phyloP scores from a whole-genome alignment of 139 green algal genomes.

The Asterochloris sp. region DNA sequence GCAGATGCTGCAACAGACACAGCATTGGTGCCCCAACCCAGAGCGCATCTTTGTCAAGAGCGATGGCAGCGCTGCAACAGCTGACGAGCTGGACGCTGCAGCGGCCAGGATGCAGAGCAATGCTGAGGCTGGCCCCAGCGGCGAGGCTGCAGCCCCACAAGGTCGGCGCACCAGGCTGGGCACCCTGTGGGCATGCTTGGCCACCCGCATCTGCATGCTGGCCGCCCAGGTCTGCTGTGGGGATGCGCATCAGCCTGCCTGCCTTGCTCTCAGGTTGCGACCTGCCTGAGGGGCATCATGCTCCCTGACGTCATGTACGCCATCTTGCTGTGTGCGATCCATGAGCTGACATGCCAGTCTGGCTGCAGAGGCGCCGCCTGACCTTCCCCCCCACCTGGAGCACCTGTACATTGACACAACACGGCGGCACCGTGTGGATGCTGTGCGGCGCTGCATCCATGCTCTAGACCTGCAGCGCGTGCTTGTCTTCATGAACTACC shows the following conservation, averaged over 20 bases:
- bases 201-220: too few species aligned
- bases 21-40: conserved; percentile 55
- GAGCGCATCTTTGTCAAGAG: conserved; percentile 30
- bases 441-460: conserved; percentile 72
- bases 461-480: conserved; percentile 63
- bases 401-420: conserved; percentile 55
- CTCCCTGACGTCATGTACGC: too few species aligned
- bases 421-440: conserved; percentile 73
- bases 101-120: conserved; percentile 25
- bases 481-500: conserved; percentile 97
- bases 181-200: too few species aligned
- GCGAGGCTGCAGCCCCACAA: conserved; percentile 39
- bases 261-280: too few species aligned
- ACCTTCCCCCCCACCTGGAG: conserved; percentile 62
- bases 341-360: too few species aligned
- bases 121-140: conserved; percentile 5
- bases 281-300: too few species aligned
- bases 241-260: too few species aligned
- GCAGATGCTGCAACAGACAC: conserved; percentile 46
- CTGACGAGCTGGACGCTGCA: background rate
- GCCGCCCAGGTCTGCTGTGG: too few species aligned
- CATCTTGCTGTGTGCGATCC: too few species aligned
- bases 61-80: background rate
- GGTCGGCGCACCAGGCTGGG: conserved; percentile 31
- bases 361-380: conserved; percentile 31